These are phyloP conservation scores for Alternaria sp. DNA, from an alignment of 2,329 filamentous ascomycete genomes.

Conservation along the genomic window DNA sequence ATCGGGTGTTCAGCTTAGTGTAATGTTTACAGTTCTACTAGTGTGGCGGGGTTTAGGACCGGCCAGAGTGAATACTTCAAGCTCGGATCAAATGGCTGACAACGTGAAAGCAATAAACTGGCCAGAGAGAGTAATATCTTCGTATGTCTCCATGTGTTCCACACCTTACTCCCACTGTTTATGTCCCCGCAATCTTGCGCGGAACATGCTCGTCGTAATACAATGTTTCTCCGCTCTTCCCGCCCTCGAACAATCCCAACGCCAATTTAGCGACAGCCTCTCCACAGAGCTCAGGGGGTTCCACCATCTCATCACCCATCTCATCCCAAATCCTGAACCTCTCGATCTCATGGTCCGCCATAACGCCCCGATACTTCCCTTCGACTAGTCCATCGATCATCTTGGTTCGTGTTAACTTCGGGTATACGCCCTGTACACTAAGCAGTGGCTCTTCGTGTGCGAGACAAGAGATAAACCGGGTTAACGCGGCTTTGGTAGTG, in stretches of 20 bases:
- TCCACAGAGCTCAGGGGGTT: slow-evolving; percentile 31
- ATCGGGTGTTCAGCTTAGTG: neutral
- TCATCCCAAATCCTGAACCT: slow-evolving; percentile 30
- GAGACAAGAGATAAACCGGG: slow-evolving; percentile 30
- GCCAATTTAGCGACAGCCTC: slow-evolving; percentile 31
- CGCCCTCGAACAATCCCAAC: slow-evolving; percentile 28
- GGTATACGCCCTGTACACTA: slow-evolving; percentile 32
- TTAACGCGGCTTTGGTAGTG: slow-evolving; percentile 33
- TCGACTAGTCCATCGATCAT: slow-evolving; percentile 31
- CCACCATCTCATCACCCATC: slow-evolving; percentile 32
- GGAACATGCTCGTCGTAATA: slow-evolving; percentile 38
- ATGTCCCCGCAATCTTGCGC: slow-evolving; percentile 22
- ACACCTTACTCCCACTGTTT: neutral
- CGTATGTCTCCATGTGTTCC: neutral
- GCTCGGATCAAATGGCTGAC: neutral
- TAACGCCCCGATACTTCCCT: slow-evolving; percentile 27
- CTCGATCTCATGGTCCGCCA: slow-evolving; percentile 39
- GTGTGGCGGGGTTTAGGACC: neutral
- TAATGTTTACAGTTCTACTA: neutral
- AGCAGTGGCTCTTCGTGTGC: slow-evolving; percentile 33
- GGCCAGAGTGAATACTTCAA: neutral
- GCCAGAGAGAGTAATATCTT: neutral
- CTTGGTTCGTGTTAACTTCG: slow-evolving; percentile 33
- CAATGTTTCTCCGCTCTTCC: slow-evolving; percentile 28
- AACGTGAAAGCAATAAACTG: neutral